phyloP scores from a whole-genome alignment of 2,329 filamentous ascomycete species.

The Colletotrichum spaethianum region DNA sequence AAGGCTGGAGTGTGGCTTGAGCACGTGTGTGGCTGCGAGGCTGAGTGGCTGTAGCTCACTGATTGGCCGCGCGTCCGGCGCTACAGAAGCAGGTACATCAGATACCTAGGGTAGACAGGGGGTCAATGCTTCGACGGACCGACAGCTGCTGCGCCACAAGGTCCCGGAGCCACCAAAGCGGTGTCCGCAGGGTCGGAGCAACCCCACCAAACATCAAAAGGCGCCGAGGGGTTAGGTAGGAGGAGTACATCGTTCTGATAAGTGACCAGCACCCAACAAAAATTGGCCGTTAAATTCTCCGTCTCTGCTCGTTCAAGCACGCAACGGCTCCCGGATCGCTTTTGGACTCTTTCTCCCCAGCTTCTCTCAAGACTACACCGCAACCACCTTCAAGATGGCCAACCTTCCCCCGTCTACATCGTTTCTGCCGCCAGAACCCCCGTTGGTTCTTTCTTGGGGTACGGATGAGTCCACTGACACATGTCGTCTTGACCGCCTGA shows the following conservation, averaged over 20 bases:
- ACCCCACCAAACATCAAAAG: constrained; percentile 41
- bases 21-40: constrained; percentile 36
- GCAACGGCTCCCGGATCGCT: constrained; percentile 5
- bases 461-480: constrained; percentile 44
- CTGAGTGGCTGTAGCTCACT: constrained; percentile 23
- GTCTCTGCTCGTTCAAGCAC: constrained; percentile 21
- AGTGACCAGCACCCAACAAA: constrained; percentile 37
- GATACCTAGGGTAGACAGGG: neutral
- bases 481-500: constrained; percentile 33
- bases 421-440: constrained; percentile 93
- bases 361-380: neutral
- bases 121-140: constrained; percentile 21
- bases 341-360: neutral
- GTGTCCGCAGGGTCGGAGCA: constrained; percentile 19
- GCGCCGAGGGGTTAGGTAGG: constrained; percentile 20
- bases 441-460: constrained; percentile 95
- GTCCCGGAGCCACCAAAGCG: constrained; percentile 6
- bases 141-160: constrained; percentile 37
- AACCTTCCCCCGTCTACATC: constrained; percentile 93
- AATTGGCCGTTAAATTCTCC: constrained; percentile 13
- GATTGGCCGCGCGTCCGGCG: constrained; percentile 8
- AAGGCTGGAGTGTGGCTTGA: constrained; percentile 35
- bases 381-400: constrained; percentile 72
- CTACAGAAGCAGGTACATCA: constrained; percentile 33
- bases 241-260: constrained; percentile 30